Evolutionary conservation across 2,329 filamentous ascomycete genomes (phyloP).

Genomic region (Torrubiella hemipterigena): DNA sequence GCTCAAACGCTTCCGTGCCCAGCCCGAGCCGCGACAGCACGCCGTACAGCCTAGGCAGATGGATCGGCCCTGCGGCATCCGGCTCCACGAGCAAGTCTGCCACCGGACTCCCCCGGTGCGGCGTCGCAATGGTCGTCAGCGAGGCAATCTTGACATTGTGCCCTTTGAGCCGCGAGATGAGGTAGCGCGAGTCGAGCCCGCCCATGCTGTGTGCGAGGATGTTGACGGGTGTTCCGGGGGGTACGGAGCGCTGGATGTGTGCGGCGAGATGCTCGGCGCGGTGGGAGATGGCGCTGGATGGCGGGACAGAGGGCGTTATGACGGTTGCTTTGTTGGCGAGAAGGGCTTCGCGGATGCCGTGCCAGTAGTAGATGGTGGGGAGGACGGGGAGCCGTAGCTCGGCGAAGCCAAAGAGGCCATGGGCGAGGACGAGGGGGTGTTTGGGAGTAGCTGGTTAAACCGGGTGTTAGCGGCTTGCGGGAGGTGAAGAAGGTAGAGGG

Average conservation of each 20-base stretch:
- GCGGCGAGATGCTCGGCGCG: conserved; percentile 44
- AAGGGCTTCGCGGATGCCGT: conserved; percentile 49
- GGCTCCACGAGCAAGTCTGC: conserved; percentile 39
- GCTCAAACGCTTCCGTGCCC: conserved; percentile 47
- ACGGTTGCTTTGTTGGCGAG: conserved; percentile 39
- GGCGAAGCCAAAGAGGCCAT: conserved; percentile 53
- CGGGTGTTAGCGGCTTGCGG: not conserved
- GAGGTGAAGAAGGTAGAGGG: conserved; percentile 1
- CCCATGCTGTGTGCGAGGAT: conserved; percentile 64
- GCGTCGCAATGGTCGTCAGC: conserved; percentile 43
- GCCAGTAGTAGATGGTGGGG: conserved; percentile 51
- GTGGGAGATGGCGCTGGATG: conserved; percentile 47
- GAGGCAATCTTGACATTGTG: conserved; percentile 33
- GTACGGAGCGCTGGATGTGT: conserved; percentile 34
- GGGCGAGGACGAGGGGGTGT: conserved; percentile 51
- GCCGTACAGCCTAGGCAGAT: conserved; percentile 43
- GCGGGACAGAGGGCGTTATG: conserved; percentile 48
- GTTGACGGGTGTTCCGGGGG: conserved; percentile 61
- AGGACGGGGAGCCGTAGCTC: conserved; percentile 41
- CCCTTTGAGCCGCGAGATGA: conserved; percentile 45
- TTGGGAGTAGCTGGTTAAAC: conserved; percentile 37
- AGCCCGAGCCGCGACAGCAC: conserved; percentile 38
- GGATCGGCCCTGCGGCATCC: conserved; percentile 26
- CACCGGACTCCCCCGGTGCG: conserved; percentile 42
- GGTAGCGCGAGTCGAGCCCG: conserved; percentile 52